Evolutionary conservation across 768 basidiomycete species (phyloP), one percentile per base, ranked within the genome.

Genomic region (Rubroboletus pulcherrimus): DNA sequence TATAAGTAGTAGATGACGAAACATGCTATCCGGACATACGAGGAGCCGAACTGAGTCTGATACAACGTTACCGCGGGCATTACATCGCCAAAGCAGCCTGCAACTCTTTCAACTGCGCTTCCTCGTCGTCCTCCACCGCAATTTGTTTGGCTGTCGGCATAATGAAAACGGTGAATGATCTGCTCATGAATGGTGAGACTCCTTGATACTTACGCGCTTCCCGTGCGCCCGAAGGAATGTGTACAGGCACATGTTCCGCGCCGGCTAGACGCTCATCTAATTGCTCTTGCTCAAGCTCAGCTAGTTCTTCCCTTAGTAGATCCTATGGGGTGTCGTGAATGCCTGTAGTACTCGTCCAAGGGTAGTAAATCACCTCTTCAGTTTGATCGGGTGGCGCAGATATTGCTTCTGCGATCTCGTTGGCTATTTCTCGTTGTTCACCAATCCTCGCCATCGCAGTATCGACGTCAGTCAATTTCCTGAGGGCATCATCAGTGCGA

Each of bases 361-460:
- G 51, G 56, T 55, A 17, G 10, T 40, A 11, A 71, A 79, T 60
- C 64, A 91, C 94, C 66, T 94, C 91, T 71, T 95, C 93, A 44
- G 83, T 78, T 75, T 58, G 81, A 82, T 47, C 77, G 31, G 78
- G 64, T 26, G 90, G 89, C 65, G 82, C 84, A 43, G 92, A 88
- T 65, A 98, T 91, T 50, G 88, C 83, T 12, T 91, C 89, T 51
- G 89, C 87, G 59, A 98, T 90, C 77, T 99, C 97, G 67, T 88
- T 87, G 51, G 94, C 93, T 59, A 96, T 78, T 50, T 93, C 91
- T 68, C 91, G 86, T 74, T 98, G 94, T 64, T 96, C 94, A 45
- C 86, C 81, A 62, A 98, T 89, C 49, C 79, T 77, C 56, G 85
- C 78, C 91, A 99, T 98, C 26, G 88, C 91, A 30, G 81, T 74